Base-by-base conservation (phyloP, 108 stramenopile species). In the Poteriospumella lacustris region DNA sequence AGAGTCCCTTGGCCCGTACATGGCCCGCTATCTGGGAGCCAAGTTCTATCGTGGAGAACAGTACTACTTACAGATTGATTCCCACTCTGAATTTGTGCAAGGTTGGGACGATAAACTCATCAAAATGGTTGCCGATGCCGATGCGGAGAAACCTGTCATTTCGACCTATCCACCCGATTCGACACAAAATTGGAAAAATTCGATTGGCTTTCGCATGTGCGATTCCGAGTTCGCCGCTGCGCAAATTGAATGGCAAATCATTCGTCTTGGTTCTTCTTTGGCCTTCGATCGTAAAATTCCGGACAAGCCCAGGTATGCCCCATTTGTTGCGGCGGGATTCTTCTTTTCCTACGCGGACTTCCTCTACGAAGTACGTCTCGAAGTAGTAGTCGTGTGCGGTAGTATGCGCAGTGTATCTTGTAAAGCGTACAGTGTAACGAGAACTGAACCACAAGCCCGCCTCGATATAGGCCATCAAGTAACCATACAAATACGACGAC, bases 321-420 rank as follows among this genome's bases (percentile, higher is more conserved):
- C 91, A 2, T 94, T 91, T 83, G 89, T 95, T 43, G 97, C 93
- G 0, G 97, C 97, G 41, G 97, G 97, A 33, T 95, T 92, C 80
- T 92, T 97, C 83, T 91, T 97, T 77, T 89, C 92, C 28, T 86
- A 81, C 40, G 80, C 91, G 0, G 78, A 83, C 33, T 94, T 96
- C 68, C 69, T 97, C 15, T 77, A 58, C 1, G 92, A 92, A 59
- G 92, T 96, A n/a, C 96, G 93, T 0, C 95, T 94, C 76, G 96
- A 97, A n/a, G n/a, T n/a, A n/a, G n/a, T n/a, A n/a, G n/a, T n/a
- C n/a, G n/a, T n/a, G n/a, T n/a, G n/a, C n/a, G n/a, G n/a, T n/a
- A n/a, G n/a, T n/a, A n/a, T n/a, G n/a, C n/a, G n/a, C n/a, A n/a
- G n/a, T n/a, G n/a, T n/a, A n/a, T n/a, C n/a, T n/a, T n/a, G n/a